A percentile compares a stretch with the other conserved stretches of the same genome.
phyloP scores from a whole-genome alignment of 108 stramenopile genomes.

The Skeletonema tropicum region DNA sequence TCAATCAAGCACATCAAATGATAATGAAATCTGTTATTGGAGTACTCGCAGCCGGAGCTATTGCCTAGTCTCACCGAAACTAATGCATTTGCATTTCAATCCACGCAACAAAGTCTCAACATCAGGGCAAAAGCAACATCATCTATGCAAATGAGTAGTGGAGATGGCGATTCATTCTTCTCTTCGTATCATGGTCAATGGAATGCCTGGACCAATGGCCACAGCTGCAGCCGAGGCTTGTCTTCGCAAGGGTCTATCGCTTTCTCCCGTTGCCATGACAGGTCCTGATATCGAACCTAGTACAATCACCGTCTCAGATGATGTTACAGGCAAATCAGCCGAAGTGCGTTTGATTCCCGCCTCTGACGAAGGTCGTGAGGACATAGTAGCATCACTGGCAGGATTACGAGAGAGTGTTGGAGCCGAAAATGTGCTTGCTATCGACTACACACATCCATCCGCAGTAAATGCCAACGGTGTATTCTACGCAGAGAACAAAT shows the following conservation, averaged over 20 bases:
- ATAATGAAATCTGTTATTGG: slow-evolving; percentile 15
- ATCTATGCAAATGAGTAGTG: slow-evolving; percentile 11
- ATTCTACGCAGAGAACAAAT: slow-evolving; percentile 79
- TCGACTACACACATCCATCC: slow-evolving; percentile 97
- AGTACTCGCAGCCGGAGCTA: neutral
- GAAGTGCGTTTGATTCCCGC: slow-evolving; percentile 79
- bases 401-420: slow-evolving; percentile 65
- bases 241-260: slow-evolving; percentile 81
- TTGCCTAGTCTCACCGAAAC: slow-evolving; percentile 2
- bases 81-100: slow-evolving; percentile 12
- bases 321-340: slow-evolving; percentile 63
- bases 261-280: slow-evolving; percentile 89
- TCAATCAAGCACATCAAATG: neutral
- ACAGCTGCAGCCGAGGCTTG: slow-evolving; percentile 95
- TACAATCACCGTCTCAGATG: slow-evolving; percentile 74
- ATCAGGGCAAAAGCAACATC: slow-evolving; percentile 1
- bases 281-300: slow-evolving; percentile 79
- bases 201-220: slow-evolving; percentile 96
- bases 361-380: slow-evolving; percentile 55
- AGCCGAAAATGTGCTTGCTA: slow-evolving; percentile 76
- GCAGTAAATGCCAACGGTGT: slow-evolving; percentile 95
- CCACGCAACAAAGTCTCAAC: slow-evolving; percentile 1
- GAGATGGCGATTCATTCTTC: slow-evolving; percentile 32
- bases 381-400: slow-evolving; percentile 57
- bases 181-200: slow-evolving; percentile 86